Base-by-base conservation (phyloP, 2,329 filamentous ascomycete genomes). In the Nothopassalora personata region DNA sequence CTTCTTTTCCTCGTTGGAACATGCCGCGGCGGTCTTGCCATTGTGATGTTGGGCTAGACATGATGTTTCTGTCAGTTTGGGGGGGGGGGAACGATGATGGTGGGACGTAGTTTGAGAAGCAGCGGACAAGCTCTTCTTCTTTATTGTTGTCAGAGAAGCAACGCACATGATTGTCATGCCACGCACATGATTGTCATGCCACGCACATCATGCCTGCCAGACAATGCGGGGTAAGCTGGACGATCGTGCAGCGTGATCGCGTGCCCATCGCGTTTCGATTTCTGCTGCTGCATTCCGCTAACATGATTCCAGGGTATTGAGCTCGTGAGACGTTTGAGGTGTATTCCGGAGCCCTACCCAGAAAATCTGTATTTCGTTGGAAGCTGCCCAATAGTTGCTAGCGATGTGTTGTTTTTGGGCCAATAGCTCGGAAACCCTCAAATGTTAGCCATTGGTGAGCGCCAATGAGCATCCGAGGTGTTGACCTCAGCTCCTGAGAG, bases 11-110 rank as follows among this genome's bases (percentile, higher is more conserved):
- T 30, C 62, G 62, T 55, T 72, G 70, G 52, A 71, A 71, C 61
- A 72, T 64, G 39, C 68, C 70, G 23, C 70, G 67, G 33, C 70
- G 66, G 59, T 72, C 70, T 58, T 62, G 50, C 70, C 70, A 72
- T 18, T 61, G 47, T 28, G 46, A 30, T 46, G 33, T 33, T 19
- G 49, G 27, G 30, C 48, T 56, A 28, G 62, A 61, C 59, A 64
- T 64, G 43, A 36, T 52, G 47, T 46, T 51, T 49, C 13, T 1
- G 7, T 18, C 28, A 49, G 19, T 11, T 27, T n/a, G n/a, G 10
- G 5, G 15, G 10, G 5, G 46, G 19, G 8, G 15, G 28, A 5
- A 28, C 31, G 31, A 28, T 49, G 19, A 49, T 47, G 53, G 53
- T 39, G 49, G 54, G 34, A 47, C 31, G 18, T 18, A 47, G 55